Evolutionary conservation across 805 yeast species (phyloP).

Genomic region (Debaryomyces hansenii): DNA sequence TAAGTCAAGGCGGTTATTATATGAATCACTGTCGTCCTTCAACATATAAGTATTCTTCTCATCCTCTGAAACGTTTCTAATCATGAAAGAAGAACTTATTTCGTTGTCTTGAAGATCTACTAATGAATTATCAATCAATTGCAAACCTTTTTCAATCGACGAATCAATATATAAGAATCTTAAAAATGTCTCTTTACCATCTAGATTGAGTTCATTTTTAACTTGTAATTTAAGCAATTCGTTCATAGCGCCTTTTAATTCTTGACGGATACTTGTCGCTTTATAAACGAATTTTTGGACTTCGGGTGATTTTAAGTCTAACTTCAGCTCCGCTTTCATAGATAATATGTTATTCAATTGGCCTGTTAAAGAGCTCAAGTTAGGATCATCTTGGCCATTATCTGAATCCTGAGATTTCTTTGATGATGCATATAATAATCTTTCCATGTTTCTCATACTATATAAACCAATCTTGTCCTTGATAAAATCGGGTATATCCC

Average conservation of each 20-base stretch:
- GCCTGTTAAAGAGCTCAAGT: constrained; percentile 19
- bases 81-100: constrained; percentile 3
- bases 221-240: constrained; percentile 60
- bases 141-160: constrained; percentile 59
- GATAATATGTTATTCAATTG: constrained; percentile 32
- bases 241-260: constrained; percentile 36
- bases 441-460: constrained; percentile 80
- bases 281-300: constrained; percentile 27
- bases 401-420: not conserved
- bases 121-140: constrained; percentile 38
- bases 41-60: constrained; percentile 15
- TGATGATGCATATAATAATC: constrained; percentile 37
- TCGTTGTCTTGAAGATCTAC: constrained; percentile 13
- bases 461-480: constrained; percentile 75
- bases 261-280: constrained; percentile 27
- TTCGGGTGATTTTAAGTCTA: constrained; percentile 33
- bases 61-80: constrained; percentile 20
- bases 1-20: not conserved
- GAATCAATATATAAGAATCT: constrained; percentile 69
- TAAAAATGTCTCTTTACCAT: constrained; percentile 75
- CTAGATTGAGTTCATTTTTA: constrained; percentile 53
- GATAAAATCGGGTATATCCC: constrained; percentile 57
- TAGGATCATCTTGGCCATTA: constrained; percentile 4
- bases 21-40: not conserved
- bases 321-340: constrained; percentile 29